Evolutionary conservation across 306 rosid genomes (phyloP), one percentile per base, ranked within the genome.

Genomic region (Abrus precatorius): DNA sequence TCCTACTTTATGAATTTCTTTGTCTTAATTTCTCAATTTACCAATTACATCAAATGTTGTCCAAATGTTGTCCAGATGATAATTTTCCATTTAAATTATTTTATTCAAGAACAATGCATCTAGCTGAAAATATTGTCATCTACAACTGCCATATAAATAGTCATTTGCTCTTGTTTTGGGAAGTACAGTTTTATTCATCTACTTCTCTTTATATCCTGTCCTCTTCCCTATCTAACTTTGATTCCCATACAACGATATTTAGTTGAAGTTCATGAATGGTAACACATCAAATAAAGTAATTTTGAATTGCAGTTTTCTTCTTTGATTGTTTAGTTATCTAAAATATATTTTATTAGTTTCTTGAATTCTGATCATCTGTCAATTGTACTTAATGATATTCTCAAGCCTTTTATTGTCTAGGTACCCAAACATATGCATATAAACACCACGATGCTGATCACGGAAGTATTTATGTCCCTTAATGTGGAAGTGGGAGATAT

Each of bases 251-350:
- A 32, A 60, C 0, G 41, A 30, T 30, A 29, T 60, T 60, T 30
- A 60, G 5, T 32, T 60, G 41, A 34, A 60, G 20, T 32, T 60
- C 20, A 5, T 11, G 32, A 29, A 9, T 59, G 20, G 14, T 30
- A 10, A 59, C 41, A 59, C 41, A 59, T 30, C 65, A 59, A 59
- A 57, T 57, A 36, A 59, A 59, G 65, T 59, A 4, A 59, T 59
- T 59, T 9, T 59, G 65, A 59, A 59, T 59, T 59, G 65, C 14
- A 9, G 9, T 30, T 59, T 20, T 20, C 20, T 59, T 59, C 65
- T 59, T 59, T 59, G 36, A 56, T 56, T 29, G 27, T 56, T 38
- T 59, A 11, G 65, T 59, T 30, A 59, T 59, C 65, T 59, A 29
- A 27, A 56, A 59, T 28, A 9, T 59, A 10, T 32, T 32, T 9